Base-by-base conservation (phyloP, 768 basidiomycete genomes). In the Cubamyces lactineus region DNA sequence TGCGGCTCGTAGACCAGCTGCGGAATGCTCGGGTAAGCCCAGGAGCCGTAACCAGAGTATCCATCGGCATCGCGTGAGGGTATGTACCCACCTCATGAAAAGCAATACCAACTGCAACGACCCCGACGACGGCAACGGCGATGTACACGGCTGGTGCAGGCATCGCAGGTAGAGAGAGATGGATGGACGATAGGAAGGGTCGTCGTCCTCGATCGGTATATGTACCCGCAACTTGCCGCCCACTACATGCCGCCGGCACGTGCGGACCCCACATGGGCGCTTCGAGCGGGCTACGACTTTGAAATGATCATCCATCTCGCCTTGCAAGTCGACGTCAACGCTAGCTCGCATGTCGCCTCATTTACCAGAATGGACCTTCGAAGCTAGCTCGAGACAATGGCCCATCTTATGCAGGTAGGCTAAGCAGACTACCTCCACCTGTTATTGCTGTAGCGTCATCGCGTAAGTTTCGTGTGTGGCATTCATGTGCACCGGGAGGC, bases 1-100 rank as follows among this genome's bases (percentile, higher is more conserved):
- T 88, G 86, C 11, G 87, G 87, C 63, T 87, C 86, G 59, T 87
- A 89, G 28, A 90, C 82, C 57, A 85, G 84, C 88, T 90, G 60
- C 17, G 13, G 52, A 17, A 40, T 23, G 28, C 19, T 5, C 51
- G 17, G 17, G 46, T 56, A 39, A 60, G 53, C 46, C 52, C 19
- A 40, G 40, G 13, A 15, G 23, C 41, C 12, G 16, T 45, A 52
- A 7, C 38, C 47, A 42, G n/a, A 59, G n/a, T 39, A n/a, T 5
- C 46, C 23, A 8, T 7, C 13, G 13, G 42, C 47, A 30, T 21
- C 15, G 53, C 47, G 24, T 17, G 45, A 40, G 39, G 40, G 21
- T 21, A 46, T 28, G 16, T 7, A 71, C 78, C 43, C 56, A 86
- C 86, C 79, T 87, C 81, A 66, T 85, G 83, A 74, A 88, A 86